A percentile compares a stretch with the other conserved stretches of the same genome.
These are phyloP conservation scores for Cyberlindnera euphorbiiphila DNA, from an alignment of 805 yeast genomes.

Conservation along the genomic window DNA sequence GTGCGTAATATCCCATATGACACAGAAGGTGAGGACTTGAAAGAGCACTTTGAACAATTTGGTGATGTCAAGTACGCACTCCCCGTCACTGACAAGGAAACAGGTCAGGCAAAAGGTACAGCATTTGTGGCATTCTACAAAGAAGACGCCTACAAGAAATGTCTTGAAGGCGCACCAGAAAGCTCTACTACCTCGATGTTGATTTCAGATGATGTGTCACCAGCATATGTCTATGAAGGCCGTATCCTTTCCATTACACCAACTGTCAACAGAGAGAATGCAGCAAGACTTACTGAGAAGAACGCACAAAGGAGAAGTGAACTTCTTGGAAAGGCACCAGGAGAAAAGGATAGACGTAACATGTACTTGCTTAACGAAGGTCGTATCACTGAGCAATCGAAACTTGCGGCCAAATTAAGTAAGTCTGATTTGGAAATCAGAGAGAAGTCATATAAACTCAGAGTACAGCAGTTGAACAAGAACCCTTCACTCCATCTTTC, in stretches of 20 bases:
- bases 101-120: conserved; percentile 88
- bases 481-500: conserved; percentile 91
- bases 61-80: conserved; percentile 91
- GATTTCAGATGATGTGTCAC: conserved; percentile 88
- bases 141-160: conserved; percentile 58
- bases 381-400: conserved; percentile 75
- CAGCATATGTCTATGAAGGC: conserved; percentile 87
- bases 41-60: conserved; percentile 73
- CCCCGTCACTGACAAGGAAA: conserved; percentile 82
- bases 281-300: conserved; percentile 66
- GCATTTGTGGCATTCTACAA: conserved; percentile 86
- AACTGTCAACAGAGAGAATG: conserved; percentile 84
- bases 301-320: conserved; percentile 72
- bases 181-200: conserved; percentile 60
- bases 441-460: conserved; percentile 77
- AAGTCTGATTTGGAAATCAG: conserved; percentile 79
- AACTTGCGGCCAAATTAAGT: conserved; percentile 65
- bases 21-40: conserved; percentile 75
- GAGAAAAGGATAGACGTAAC: conserved; percentile 79
- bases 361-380: conserved; percentile 90
- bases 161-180: conserved; percentile 77
- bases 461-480: conserved; percentile 86
- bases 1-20: conserved; percentile 94
- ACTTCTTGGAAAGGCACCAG: conserved; percentile 73
- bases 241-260: conserved; percentile 80